Conservation (phyloP, 495 filamentous ascomycete genomes). For the Stereocaulon alpinum region DNA sequence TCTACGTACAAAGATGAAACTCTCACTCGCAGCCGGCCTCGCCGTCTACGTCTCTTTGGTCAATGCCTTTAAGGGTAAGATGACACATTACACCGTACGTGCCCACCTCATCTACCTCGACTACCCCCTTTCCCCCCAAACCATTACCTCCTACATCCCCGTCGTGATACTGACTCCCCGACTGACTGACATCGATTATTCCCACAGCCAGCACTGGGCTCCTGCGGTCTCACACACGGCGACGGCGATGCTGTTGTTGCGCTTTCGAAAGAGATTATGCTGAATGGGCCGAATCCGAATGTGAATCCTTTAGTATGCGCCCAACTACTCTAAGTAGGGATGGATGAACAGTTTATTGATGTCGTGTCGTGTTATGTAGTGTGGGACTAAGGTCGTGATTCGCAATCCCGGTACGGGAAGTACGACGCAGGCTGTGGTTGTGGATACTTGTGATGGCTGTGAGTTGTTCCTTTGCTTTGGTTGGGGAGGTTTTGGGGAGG, state of each 20-base stretch:
- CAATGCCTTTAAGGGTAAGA: neutral
- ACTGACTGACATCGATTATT: no score
- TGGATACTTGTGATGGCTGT: constrained; percentile 6
- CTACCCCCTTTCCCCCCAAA: no score
- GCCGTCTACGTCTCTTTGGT: neutral
- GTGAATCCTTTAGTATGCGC: neutral
- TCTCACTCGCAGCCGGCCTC: neutral
- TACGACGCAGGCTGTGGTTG: neutral
- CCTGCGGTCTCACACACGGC: constrained; percentile 5
- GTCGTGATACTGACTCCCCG: no score
- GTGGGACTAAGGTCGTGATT: constrained; percentile 8
- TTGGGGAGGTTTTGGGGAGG: no score
- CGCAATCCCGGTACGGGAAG: constrained; percentile 3
- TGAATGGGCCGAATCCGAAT: constrained; percentile 10
- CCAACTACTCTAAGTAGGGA: no score
- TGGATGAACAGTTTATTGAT: no score
- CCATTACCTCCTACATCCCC: no score
- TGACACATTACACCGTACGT: constrained; percentile 7
- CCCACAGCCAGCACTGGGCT: constrained; percentile 1
- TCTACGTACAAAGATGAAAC: neutral
- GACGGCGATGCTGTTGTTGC: constrained; percentile 5
- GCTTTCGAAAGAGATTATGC: constrained; percentile 8
- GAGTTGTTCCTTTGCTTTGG: no score
- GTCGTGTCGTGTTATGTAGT: neutral
- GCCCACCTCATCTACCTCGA: no score